Conservation (phyloP, 2,329 filamentous ascomycete genomes). For the Cercospora brassicicola region DNA sequence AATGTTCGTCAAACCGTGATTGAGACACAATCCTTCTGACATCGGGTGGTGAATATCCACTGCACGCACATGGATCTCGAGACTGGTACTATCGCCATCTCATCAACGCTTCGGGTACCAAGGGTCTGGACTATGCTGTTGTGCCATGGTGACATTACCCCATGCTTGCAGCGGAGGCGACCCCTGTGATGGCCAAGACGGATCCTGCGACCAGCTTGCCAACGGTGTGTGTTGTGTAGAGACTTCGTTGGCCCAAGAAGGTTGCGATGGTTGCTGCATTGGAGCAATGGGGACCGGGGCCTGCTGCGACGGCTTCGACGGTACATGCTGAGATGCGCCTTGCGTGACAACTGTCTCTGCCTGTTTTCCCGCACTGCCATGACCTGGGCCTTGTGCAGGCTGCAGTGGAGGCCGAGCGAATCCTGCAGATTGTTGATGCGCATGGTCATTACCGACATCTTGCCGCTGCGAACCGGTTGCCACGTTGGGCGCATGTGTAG, state of each 20-base stretch:
- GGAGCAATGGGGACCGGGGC: background rate
- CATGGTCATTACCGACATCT: background rate
- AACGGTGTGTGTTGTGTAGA: background rate
- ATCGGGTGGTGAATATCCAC: background rate
- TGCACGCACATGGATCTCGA: background rate
- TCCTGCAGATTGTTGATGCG: background rate
- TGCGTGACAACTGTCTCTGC: background rate
- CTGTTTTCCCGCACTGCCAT: background rate
- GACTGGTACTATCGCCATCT: background rate
- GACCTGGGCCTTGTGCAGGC: background rate
- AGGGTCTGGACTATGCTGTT: constrained; percentile 30
- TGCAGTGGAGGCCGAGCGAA: background rate
- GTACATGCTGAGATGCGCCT: background rate
- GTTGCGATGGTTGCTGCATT: background rate
- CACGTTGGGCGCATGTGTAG: background rate
- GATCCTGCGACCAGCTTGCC: constrained; percentile 6
- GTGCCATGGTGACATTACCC: constrained; percentile 18
- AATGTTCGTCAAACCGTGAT: background rate
- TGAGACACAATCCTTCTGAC: background rate
- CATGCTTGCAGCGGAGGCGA: constrained; percentile 15
- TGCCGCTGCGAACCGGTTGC: background rate
- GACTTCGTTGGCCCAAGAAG: background rate
- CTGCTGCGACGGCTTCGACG: background rate
- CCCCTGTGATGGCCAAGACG: constrained; percentile 2
- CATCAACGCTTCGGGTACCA: constrained; percentile 31